These are phyloP conservation scores for Anisodus tanguticus DNA, from an alignment of 257 asterid species.

Conservation along the genomic window DNA sequence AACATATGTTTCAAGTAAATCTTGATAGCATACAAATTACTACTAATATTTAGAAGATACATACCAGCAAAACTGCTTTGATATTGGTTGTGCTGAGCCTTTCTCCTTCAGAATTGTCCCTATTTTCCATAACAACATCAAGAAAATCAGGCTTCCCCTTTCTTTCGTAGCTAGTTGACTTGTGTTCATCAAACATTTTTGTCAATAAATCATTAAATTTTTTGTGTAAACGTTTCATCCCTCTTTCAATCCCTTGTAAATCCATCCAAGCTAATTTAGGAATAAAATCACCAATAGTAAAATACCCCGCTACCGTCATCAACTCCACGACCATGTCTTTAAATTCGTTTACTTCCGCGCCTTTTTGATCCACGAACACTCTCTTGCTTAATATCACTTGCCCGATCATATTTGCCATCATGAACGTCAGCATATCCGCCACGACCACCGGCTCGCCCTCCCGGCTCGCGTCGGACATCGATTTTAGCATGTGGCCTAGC, in stretches of 20 bases:
- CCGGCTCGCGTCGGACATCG: conserved; percentile 36
- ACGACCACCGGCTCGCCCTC: conserved; percentile 41
- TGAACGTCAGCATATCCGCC: conserved; percentile 48
- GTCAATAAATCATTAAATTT: conserved; percentile 51
- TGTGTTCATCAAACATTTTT: conserved; percentile 51
- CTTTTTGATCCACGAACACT: conserved; percentile 41
- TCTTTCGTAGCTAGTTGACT: conserved; percentile 36
- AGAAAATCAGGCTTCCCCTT: conserved; percentile 52
- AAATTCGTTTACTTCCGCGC: conserved; percentile 50
- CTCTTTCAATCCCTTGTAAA: conserved; percentile 51
- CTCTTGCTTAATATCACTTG: conserved; percentile 51
- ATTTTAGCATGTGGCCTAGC: conserved; percentile 49
- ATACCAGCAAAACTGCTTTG: conserved; percentile 57
- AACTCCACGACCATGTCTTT: conserved; percentile 65
- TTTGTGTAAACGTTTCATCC: conserved; percentile 52
- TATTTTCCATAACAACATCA: conserved; percentile 46
- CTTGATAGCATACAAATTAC: no score
- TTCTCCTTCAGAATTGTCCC: conserved; percentile 43
- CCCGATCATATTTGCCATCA: conserved; percentile 60
- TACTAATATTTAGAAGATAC: neutral
- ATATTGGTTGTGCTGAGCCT: conserved; percentile 46
- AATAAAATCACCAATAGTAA: conserved; percentile 57
- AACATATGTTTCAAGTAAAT: neutral
- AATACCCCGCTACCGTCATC: conserved; percentile 51
- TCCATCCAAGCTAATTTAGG: conserved; percentile 61